Evolutionary conservation across 164 flowering plant species (phyloP), one percentile per base, ranked within the genome.

Genomic region (Buxus sempervirens): DNA sequence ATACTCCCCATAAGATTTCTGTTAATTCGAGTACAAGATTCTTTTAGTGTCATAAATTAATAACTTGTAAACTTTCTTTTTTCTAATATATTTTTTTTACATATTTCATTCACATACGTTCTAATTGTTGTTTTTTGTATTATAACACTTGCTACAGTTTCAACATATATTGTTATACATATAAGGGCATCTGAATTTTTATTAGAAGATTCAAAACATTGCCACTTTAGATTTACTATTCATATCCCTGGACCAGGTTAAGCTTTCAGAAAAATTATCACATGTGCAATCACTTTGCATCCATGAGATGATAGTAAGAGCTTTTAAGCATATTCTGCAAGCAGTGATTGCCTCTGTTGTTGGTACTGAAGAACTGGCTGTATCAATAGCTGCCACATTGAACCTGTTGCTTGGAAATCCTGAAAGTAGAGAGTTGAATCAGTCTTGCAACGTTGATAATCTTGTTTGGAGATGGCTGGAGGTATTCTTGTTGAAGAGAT

Each of bases 241-340:
- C 42, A 28, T 21, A 8, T 64, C 66, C 62, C 66, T 70, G 45
- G 51, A 70, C 51, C 87, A 95, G 99, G 97, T 90, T 65, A 90
- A 90, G 80, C 94, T 92, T 74, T 95, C 99, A 57, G 97, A 92
- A 70, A 95, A 89, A 78, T 75, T 95, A 70, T 84, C 99, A 15
- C 99, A 95, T 74, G 98, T 95, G 66, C 98, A 92, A 73, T 90
- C 97, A 49, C 96, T 95, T 64, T 95, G 98, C 74, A 81, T 95
- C 23, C 97, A 95, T 81, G 99, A 95, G 86, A 95, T 95, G 99
- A 88, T 92, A 64, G 86, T 88, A 58, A 85, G 99, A 66, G 99
- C 99, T 64, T 92, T 86, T 78, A 95, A 95, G 90, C 99, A 92
- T 79, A 82, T 92, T 72, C 84, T 95, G 66, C 94, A 81, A 77